phyloP scores from a whole-genome alignment of 75 land plant genomes.

The Pinus albicaulis region DNA sequence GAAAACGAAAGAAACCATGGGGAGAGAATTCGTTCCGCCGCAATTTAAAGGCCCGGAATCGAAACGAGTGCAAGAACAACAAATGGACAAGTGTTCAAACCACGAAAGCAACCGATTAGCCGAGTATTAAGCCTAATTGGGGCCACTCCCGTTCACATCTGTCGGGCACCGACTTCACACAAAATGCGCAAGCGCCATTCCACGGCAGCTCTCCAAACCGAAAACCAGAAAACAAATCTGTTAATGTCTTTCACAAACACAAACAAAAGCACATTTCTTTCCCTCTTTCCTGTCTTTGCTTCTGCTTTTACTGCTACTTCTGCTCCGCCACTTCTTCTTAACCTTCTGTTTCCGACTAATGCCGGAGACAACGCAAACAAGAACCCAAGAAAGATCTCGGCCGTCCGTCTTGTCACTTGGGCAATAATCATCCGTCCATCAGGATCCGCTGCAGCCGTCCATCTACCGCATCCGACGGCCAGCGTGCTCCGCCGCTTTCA shows the following conservation, averaged over 20 bases:
- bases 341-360: neutral
- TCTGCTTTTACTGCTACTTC: neutral
- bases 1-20: neutral
- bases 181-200: too few species aligned
- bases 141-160: neutral
- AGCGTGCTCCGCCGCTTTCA: neutral
- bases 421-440: constrained; percentile 1
- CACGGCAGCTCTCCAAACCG: too few species aligned
- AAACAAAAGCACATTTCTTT: too few species aligned
- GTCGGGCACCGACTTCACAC: neutral
- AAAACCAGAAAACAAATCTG: too few species aligned
- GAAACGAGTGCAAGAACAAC: neutral
- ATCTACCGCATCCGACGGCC: neutral
- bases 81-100: neutral
- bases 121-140: neutral
- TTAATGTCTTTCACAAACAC: too few species aligned
- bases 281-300: neutral
- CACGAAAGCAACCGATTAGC: neutral
- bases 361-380: neutral
- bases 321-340: too few species aligned
- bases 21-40: neutral
- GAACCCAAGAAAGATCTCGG: neutral
- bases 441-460: constrained; percentile 4
- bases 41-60: neutral
- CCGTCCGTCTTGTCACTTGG: constrained; percentile 5